phyloP scores from a whole-genome alignment of 257 asterid genomes.

The Ilex aquifolium region DNA sequence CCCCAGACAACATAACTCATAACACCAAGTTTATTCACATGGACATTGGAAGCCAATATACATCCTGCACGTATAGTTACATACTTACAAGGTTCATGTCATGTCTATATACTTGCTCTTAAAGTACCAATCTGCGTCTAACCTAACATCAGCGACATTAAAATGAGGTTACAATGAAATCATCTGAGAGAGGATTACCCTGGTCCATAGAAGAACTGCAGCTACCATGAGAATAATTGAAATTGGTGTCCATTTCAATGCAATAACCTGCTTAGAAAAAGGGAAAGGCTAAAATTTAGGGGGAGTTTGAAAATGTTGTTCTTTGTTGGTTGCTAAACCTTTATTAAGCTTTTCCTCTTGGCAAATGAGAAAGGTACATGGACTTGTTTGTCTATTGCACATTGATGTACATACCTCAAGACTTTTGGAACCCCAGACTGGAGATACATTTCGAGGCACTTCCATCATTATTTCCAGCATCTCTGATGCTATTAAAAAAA shows the following conservation, averaged over 20 bases:
- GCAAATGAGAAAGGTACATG: background rate
- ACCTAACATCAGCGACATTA: background rate
- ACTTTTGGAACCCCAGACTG: constrained; percentile 50
- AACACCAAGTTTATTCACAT: no score
- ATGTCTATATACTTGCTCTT: background rate
- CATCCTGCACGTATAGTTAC: no score
- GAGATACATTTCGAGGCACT: constrained; percentile 32
- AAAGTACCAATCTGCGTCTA: background rate
- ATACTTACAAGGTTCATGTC: background rate
- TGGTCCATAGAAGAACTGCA: constrained; percentile 33
- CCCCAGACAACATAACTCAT: no score
- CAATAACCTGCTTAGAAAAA: constrained; percentile 26
- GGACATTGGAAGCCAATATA: no score
- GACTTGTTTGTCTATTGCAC: background rate
- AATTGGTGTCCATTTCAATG: constrained; percentile 58
- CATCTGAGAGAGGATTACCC: constrained; percentile 25
- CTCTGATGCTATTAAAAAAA: constrained; percentile 24
- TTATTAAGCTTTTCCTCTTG: background rate
- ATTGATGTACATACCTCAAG: constrained; percentile 36
- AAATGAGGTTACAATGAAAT: background rate
- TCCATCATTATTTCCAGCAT: constrained; percentile 29
- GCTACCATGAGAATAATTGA: constrained; percentile 33
- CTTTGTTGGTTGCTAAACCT: background rate
- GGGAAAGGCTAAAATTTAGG: background rate
- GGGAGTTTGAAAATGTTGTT: background rate